These are phyloP conservation scores for Arachnopeziza araneosa DNA, from an alignment of 2,329 filamentous ascomycete species.

Conservation along the genomic window DNA sequence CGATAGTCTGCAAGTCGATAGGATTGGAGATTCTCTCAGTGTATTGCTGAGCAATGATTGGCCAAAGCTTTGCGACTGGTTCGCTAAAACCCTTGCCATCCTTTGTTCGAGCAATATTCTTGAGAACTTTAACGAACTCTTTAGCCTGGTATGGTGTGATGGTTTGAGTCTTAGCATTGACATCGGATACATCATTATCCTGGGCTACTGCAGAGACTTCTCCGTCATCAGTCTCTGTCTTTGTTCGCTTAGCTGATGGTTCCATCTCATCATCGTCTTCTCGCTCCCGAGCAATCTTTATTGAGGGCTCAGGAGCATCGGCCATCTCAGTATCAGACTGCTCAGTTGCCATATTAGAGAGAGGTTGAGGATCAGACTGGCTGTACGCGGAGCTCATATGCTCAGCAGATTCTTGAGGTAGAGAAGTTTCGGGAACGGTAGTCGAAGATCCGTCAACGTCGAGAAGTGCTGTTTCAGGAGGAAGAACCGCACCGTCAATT, in stretches of 20 bases:
- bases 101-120: constrained; percentile 80
- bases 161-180: neutral
- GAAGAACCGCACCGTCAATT: neutral
- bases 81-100: constrained; percentile 69
- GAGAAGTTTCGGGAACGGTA: too few relatives aligned
- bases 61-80: constrained; percentile 71
- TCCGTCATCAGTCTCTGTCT: constrained; percentile 47
- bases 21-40: constrained; percentile 64
- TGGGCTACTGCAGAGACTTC: constrained; percentile 5
- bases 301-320: constrained; percentile 24
- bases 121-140: constrained; percentile 60
- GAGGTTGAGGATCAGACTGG: neutral
- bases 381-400: neutral
- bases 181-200: neutral
- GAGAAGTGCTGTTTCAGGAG: neutral
- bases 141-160: constrained; percentile 56
- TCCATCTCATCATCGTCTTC: constrained; percentile 66
- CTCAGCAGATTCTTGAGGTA: neutral
- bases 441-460: too few relatives aligned
- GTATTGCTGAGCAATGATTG: constrained; percentile 71
- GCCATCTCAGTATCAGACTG: constrained; percentile 22
- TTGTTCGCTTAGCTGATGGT: constrained; percentile 74
- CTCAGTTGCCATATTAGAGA: neutral
- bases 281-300: constrained; percentile 67
- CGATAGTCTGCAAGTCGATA: constrained; percentile 80